phyloP scores from a whole-genome alignment of 805 yeast genomes.

The Diddensiella santjacobensis region DNA sequence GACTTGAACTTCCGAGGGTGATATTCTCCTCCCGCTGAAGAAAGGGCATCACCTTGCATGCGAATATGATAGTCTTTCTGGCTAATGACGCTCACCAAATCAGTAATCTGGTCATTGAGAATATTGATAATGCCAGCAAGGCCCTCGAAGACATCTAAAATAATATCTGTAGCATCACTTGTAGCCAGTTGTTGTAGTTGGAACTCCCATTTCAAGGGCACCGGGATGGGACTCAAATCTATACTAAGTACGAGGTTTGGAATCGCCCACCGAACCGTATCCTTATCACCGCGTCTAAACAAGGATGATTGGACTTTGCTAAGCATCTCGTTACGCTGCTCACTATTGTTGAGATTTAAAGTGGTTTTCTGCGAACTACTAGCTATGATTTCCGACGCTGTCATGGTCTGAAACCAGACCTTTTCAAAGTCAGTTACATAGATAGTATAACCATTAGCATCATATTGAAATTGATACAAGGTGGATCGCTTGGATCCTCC shows the following conservation, averaged over 20 bases:
- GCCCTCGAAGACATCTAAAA: slow-evolving; percentile 2
- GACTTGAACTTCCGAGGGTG: slow-evolving; percentile 8
- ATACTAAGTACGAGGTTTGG: background rate
- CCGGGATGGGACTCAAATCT: slow-evolving; percentile 14
- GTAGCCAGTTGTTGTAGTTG: slow-evolving; percentile 1
- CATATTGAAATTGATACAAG: background rate
- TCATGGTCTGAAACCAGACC: slow-evolving; percentile 5
- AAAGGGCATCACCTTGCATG: slow-evolving; percentile 8
- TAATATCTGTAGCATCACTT: background rate
- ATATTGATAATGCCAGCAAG: slow-evolving; percentile 5
- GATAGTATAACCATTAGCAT: background rate
- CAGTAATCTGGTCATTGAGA: slow-evolving; percentile 1
- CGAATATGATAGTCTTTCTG: slow-evolving; percentile 20
- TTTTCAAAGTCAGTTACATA: slow-evolving; percentile 3
- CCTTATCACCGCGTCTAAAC: background rate
- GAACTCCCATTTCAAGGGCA: slow-evolving; percentile 12
- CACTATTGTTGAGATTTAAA: background rate
- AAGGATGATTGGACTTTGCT: background rate
- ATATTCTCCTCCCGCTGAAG: slow-evolving; percentile 13
- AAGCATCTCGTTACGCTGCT: background rate
- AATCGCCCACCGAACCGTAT: background rate
- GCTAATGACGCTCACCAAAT: slow-evolving; percentile 9
- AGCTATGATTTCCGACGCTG: background rate
- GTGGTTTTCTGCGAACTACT: background rate
- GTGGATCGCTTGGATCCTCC: background rate